Evolutionary conservation across 1,139 yeast genomes (phyloP), one percentile per base, ranked within the genome.

Genomic region (Candida gigantensis): DNA sequence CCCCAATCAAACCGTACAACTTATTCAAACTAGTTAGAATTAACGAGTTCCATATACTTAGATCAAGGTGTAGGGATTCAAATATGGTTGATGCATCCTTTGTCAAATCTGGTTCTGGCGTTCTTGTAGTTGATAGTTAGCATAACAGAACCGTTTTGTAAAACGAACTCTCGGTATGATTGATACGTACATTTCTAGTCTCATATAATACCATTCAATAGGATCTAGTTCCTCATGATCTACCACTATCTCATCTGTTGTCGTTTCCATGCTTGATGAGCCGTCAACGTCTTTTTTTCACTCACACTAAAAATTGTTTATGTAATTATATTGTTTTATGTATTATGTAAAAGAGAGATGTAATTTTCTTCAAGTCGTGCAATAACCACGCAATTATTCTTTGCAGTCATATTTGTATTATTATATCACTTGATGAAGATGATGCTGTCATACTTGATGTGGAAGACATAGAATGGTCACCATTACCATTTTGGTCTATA

Each of bases 1-100:
- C 70, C 2, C 73, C 73, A 26, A 66, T 51, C 21, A 67, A 33
- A 2, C 73, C 73, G 36, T 67, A 62, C 32, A 64, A 44, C 32
- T 58, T 59, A 15, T 50, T 50, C 34, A 67, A 43, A 31, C 60
- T 51, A 4, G 55, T 47, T 8, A 40, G 34, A 1, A 67, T 49
- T 7, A 64, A 49, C 2, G 62, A 48, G 28, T 55, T 59, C 72
- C 72, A 66, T 3, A 67, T 56, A 5, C 64, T 40, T 28, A 35
- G 32, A 39, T 60, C 67, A 5, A 62, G 42, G 2, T 39, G 53
- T 20, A 34, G 16, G 4, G 28, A 21, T 30, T 47, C 29, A 19
- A 26, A 24, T 28, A 18, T 24, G 16, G 29, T 28, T 17, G 7
- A 21, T 14, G 24, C 15, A 5, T 11, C 6, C 6, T 16, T 5